Base-by-base conservation (phyloP, 345 rosid species). In the Physaria fendleri region DNA sequence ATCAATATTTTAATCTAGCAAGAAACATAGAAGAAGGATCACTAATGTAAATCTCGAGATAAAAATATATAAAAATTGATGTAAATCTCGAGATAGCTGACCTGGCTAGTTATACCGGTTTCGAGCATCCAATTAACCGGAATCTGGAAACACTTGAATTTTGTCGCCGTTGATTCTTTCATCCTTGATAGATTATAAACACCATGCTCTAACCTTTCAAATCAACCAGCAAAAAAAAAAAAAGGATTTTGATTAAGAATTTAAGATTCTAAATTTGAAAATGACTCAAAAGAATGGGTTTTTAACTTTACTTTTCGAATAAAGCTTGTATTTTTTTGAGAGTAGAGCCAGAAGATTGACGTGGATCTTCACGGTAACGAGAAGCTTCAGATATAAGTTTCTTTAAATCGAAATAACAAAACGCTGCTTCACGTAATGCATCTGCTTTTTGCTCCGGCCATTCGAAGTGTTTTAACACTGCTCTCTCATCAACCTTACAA, bases 391-490 rank as follows among this genome's bases (percentile, higher is more conserved):
- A 57, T 62, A 73, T 84, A 15, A 90, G 72, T 72, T 94, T 94
- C 82, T 75, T 90, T 10, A 94, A 78, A 76, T 90, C 96, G 69
- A 77, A 83, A 60, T 85, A 94, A 39, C 93, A 87, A 46, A 94
- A 90, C 33, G 99, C 97, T 5, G 97, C 97, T 78, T 94, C 96
- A 0, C 97, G 88, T 51, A 87, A 62, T 1, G 94, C 83, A 53
- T 90, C 97, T 0, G 94, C 96, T 76, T 87, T 90, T 83, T 83
- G 82, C 77, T 90, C 97, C 8, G 96, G 97, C 96, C 96, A 87
- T 6, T 82, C 78, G 22, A 90, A 90, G 73, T 90, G 97, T 65
- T 90, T 87, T 18, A 87, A 60, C 57, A 90, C 96, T 5, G 96
- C 97, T 74, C 96, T 83, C 50, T 90, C 97, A 50, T 90, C 97